Conservation (phyloP, 2,329 filamentous ascomycete genomes). For the Scytalidium lignicola region DNA sequence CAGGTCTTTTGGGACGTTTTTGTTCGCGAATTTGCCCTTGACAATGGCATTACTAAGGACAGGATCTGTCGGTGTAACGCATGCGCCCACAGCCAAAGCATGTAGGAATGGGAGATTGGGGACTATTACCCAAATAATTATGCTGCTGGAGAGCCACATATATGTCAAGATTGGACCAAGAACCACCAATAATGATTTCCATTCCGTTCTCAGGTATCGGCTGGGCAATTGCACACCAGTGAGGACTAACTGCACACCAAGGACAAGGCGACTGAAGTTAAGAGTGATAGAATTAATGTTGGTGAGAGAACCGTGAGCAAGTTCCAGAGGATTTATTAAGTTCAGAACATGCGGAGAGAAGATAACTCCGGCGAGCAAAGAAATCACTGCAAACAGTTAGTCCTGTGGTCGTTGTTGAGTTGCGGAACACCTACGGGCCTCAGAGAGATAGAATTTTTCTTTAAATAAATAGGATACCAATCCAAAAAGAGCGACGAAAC, state of each 20-base stretch:
- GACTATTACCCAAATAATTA: slow-evolving; percentile 69
- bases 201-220: slow-evolving; percentile 71
- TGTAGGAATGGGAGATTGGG: slow-evolving; percentile 64
- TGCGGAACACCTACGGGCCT: slow-evolving; percentile 39
- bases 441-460: slow-evolving; percentile 47
- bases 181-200: slow-evolving; percentile 65
- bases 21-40: slow-evolving; percentile 84
- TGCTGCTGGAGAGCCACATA: slow-evolving; percentile 77
- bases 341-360: slow-evolving; percentile 51
- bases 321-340: slow-evolving; percentile 36
- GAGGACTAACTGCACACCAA: slow-evolving; percentile 81
- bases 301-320: background rate
- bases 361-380: slow-evolving; percentile 38
- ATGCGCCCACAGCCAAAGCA: slow-evolving; percentile 72
- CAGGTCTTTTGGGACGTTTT: slow-evolving; percentile 73
- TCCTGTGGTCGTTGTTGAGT: background rate
- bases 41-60: slow-evolving; percentile 85
- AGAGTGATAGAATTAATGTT: slow-evolving; percentile 33
- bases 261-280: slow-evolving; percentile 57
- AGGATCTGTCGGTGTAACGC: slow-evolving; percentile 82
- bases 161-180: slow-evolving; percentile 74
- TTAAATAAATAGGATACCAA: slow-evolving; percentile 49
- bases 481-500: slow-evolving; percentile 44
- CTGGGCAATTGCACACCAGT: slow-evolving; percentile 81
- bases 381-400: slow-evolving; percentile 47